phyloP scores from a whole-genome alignment of 1,284 basidiomycete genomes.

The Ganoderma lingzhi region DNA sequence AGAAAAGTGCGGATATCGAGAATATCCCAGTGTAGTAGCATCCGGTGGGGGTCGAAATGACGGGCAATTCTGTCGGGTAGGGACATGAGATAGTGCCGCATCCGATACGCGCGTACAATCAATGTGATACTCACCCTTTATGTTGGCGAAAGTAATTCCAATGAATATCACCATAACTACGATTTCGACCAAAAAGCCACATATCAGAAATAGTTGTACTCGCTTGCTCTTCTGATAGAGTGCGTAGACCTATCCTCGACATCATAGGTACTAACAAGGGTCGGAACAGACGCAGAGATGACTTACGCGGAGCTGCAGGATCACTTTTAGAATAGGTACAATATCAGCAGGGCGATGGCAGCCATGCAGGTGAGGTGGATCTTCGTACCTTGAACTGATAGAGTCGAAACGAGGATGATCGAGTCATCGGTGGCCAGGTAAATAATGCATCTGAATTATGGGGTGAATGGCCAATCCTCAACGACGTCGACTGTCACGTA shows the following conservation, averaged over 20 bases:
- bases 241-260: slow-evolving; percentile 36
- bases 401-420: slow-evolving; percentile 29
- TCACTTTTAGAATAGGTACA: neutral
- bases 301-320: slow-evolving; percentile 4
- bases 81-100: neutral
- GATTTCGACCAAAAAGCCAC: slow-evolving; percentile 30
- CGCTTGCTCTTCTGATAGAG: slow-evolving; percentile 34
- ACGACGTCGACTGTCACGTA: neutral
- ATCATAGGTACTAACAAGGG: neutral
- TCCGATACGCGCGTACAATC: neutral
- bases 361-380: neutral
- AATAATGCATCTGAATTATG: slow-evolving; percentile 28
- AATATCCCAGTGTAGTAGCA: slow-evolving; percentile 37
- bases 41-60: slow-evolving; percentile 38
- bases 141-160: slow-evolving; percentile 33
- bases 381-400: slow-evolving; percentile 30
- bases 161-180: slow-evolving; percentile 34
- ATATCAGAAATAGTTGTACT: slow-evolving; percentile 30
- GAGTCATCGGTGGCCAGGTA: slow-evolving; percentile 33
- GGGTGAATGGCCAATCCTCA: neutral
- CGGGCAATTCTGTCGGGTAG: slow-evolving; percentile 32
- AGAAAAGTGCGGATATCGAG: slow-evolving; percentile 37
- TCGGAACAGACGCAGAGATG: neutral
- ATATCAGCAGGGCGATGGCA: neutral
- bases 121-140: slow-evolving; percentile 29